phyloP scores from a whole-genome alignment of 306 rosid species.

The Dryas drummondii region DNA sequence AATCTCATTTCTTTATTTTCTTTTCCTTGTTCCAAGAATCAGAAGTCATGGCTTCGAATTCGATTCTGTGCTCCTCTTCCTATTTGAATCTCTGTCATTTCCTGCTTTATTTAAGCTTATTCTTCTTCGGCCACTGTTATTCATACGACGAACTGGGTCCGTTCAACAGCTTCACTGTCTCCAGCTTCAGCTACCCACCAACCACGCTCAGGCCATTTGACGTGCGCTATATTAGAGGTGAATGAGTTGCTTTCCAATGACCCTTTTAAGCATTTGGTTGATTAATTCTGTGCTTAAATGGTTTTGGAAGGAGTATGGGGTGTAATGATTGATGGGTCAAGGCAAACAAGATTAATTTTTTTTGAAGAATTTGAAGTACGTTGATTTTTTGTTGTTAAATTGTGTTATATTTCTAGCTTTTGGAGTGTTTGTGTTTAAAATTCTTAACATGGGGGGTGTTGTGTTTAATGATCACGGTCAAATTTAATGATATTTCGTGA shows the following conservation, averaged over 20 bases:
- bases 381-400: background rate
- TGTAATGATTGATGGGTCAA: slow-evolving; percentile 33
- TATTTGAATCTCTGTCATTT: slow-evolving; percentile 42
- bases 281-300: slow-evolving; percentile 11
- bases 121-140: slow-evolving; percentile 38
- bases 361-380: slow-evolving; percentile 9
- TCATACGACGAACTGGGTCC: slow-evolving; percentile 33
- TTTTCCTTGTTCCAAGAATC: slow-evolving; percentile 32
- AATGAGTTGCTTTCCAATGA: background rate
- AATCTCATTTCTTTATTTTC: slow-evolving; percentile 14
- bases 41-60: slow-evolving; percentile 50
- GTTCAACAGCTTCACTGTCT: slow-evolving; percentile 54
- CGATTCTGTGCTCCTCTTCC: slow-evolving; percentile 41
- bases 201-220: slow-evolving; percentile 58
- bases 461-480: background rate
- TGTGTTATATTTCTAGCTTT: background rate
- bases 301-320: slow-evolving; percentile 4
- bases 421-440: background rate
- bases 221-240: slow-evolving; percentile 82
- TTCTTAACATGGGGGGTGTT: background rate
- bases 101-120: slow-evolving; percentile 37
- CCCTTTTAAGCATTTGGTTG: slow-evolving; percentile 29
- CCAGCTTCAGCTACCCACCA: slow-evolving; percentile 74
- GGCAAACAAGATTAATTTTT: slow-evolving; percentile 23
- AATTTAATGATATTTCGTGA: background rate